phyloP scores from a whole-genome alignment of 352 stramenopile genomes.

The Globisporangium iwayamae region DNA sequence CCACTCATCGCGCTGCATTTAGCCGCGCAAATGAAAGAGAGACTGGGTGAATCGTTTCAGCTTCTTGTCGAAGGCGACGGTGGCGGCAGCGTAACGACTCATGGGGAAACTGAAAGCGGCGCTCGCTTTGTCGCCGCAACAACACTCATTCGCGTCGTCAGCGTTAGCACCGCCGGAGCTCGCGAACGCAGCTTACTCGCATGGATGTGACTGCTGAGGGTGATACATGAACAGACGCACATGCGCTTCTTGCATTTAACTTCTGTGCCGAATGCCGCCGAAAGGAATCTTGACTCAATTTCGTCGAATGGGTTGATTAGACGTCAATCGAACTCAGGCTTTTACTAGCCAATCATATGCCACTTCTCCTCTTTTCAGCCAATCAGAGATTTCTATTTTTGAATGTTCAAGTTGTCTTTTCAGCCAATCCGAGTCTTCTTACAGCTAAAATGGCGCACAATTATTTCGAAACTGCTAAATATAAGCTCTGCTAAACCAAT shows the following conservation, averaged over 20 bases:
- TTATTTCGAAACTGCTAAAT: neutral
- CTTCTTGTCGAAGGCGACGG: neutral
- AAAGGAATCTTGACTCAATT: neutral
- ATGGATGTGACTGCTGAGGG: too few relatives aligned
- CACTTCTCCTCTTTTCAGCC: neutral
- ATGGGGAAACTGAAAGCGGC: neutral
- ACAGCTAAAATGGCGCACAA: neutral
- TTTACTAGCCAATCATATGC: neutral
- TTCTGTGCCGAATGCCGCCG: too few relatives aligned
- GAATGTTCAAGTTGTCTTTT: constrained; percentile 4
- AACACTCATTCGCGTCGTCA: neutral
- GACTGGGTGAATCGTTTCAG: neutral
- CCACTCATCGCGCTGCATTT: neutral
- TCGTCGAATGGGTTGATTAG: constrained; percentile 6
- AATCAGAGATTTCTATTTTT: neutral
- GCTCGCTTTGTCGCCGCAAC: neutral
- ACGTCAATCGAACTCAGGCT: neutral
- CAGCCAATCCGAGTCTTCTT: neutral
- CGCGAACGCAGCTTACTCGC: too few relatives aligned
- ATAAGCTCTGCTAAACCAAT: neutral
- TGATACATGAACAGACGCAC: too few relatives aligned
- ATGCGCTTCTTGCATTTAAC: too few relatives aligned
- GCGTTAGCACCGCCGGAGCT: neutral
- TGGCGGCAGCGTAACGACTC: neutral
- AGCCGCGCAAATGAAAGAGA: neutral